Conservation (phyloP, 345 rosid species). For the Lepidium didymum region DNA sequence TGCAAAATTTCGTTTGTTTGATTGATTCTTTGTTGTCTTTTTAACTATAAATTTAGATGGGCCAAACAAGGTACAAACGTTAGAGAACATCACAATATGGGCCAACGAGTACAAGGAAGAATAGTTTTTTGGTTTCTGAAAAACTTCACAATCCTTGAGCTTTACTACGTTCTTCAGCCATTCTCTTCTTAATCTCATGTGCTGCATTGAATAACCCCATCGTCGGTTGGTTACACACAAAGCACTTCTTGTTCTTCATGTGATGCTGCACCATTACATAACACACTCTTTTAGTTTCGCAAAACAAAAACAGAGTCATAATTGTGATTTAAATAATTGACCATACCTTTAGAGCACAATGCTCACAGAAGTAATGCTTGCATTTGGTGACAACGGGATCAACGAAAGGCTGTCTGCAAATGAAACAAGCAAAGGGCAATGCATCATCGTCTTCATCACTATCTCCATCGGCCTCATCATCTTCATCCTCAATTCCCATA, state of each 20-base stretch:
- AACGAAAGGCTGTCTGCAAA: conserved; percentile 66
- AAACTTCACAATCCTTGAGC: conserved; percentile 11
- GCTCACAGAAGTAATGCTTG: conserved; percentile 91
- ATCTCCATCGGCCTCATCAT: conserved; percentile 26
- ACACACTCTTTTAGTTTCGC: background rate
- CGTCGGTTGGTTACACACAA: conserved; percentile 82
- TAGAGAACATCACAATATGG: background rate
- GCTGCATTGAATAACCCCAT: conserved; percentile 76
- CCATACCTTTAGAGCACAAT: conserved; percentile 78
- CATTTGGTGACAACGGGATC: conserved; percentile 87
- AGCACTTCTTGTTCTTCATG: conserved; percentile 82
- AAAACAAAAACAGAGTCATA: background rate
- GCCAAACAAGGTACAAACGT: background rate
- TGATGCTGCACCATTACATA: conserved; percentile 52
- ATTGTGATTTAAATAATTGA: background rate
- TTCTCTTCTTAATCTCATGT: conserved; percentile 52
- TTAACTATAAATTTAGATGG: background rate
- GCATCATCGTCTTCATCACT: conserved; percentile 52
- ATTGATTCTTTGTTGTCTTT: too few species aligned
- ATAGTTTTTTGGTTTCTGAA: background rate
- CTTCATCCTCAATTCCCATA: conserved; percentile 51
- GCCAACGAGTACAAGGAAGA: background rate
- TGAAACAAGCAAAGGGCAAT: conserved; percentile 80
- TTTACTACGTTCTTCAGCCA: conserved; percentile 27
- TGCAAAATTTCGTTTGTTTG: too few species aligned